Evolutionary conservation across 345 rosid genomes (phyloP), one percentile per base, ranked within the genome.

Genomic region (Corchorus capsularis): DNA sequence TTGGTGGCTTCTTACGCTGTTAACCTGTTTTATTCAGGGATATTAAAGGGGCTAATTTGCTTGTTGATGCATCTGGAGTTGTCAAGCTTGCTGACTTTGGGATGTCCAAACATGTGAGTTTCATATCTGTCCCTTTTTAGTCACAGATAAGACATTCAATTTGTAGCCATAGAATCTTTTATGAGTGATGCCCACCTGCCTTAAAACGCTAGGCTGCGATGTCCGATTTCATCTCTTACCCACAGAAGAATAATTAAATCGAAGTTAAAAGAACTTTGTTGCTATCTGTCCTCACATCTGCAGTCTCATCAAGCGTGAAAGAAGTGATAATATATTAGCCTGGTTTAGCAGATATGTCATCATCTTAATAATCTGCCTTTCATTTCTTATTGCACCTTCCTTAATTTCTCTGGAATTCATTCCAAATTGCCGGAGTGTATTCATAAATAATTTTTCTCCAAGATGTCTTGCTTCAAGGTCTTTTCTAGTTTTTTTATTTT

Each of bases 11-110:
- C 74, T 10, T 82, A 17, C 49, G 67, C 37, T 70, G 16, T 72
- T 65, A 54, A 69, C 47, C n/a, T 76, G 71, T 43, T 82, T 41
- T 82, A 72, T 62, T 65, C 50, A 94, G 99, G 89, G 99, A 96
- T 80, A 96, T 96, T 77, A 96, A 96, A 83, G 99, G 99, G 56
- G 99, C 98, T 72, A 93, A 96, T 86, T 87, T 96, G 79, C 99
- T 96, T 70, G 99, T 96, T 65, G 95, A 96, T 87, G 97, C 99
- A 74, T 86, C 80, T 71, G 99, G 99, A 20, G 94, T 92, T 53
- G 98, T 96, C 66, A 96, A 96, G 86, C 97, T 96, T 70, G 97
- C 97, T 10, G 98, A 93, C 79, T 96, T 96, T 80, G 99, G 99
- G 83, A 96, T 91, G 99, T 91, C 99, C 50, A 96, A 96, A 85